A percentile compares a stretch with the other conserved stretches of the same genome.
Evolutionary conservation across 768 basidiomycete genomes (phyloP).

Genomic region (Lentinula guzmanii): DNA sequence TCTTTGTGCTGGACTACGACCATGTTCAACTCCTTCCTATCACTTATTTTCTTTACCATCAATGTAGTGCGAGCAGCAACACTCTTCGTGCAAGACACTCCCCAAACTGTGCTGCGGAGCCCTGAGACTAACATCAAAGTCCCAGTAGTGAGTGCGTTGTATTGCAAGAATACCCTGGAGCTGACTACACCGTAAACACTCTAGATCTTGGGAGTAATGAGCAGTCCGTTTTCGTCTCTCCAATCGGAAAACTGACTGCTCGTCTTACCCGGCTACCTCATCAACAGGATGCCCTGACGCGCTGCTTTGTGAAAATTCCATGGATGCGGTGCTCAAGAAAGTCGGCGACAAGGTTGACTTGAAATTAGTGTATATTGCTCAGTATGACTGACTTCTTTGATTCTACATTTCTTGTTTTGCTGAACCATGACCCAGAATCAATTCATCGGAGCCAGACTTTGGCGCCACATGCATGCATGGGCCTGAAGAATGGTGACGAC

Average conservation of each 20-base stretch:
- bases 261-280: background rate
- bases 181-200: too few species aligned
- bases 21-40: background rate
- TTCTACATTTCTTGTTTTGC: conserved; percentile 10
- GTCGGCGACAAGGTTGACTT: conserved; percentile 64
- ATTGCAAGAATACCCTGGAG: background rate
- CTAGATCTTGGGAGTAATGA: conserved; percentile 42
- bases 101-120: background rate
- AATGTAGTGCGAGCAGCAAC: background rate
- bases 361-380: conserved; percentile 66
- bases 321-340: conserved; percentile 62
- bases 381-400: conserved; percentile 44
- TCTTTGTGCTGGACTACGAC: background rate
- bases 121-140: conserved; percentile 29
- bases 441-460: conserved; percentile 60
- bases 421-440: conserved; percentile 35
- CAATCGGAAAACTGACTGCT: background rate
- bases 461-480: conserved; percentile 86
- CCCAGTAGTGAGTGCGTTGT: conserved; percentile 22
- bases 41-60: background rate
- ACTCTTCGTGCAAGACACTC: background rate
- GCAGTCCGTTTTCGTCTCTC: conserved; percentile 16
- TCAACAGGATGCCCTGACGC: conserved; percentile 63
- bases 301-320: conserved; percentile 69
- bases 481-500: conserved; percentile 47